A percentile compares a stretch with the other conserved stretches of the same genome.
Evolutionary conservation across 805 yeast species (phyloP).

Genomic region (Lipomyces chichibuensis): DNA sequence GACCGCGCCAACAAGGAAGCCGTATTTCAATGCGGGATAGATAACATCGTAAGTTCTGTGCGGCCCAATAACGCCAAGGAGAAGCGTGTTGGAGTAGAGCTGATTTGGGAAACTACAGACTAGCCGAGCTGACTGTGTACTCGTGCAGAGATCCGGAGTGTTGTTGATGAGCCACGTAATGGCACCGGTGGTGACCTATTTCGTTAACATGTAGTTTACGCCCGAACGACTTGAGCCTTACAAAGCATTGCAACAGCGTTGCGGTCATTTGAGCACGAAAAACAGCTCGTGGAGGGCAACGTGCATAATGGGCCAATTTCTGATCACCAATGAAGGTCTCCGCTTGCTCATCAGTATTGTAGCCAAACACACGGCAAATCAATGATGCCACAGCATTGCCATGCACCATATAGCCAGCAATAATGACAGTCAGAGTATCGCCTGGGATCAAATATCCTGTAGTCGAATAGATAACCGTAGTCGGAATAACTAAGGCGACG

Average conservation of each 20-base stretch:
- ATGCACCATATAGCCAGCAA: slow-evolving; percentile 22
- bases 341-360: slow-evolving; percentile 58
- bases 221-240: too few species aligned
- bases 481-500: slow-evolving; percentile 60
- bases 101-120: slow-evolving; percentile 53
- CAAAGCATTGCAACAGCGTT: slow-evolving; percentile 51
- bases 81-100: slow-evolving; percentile 58
- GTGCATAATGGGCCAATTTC: slow-evolving; percentile 67
- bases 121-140: slow-evolving; percentile 50
- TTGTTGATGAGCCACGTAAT: slow-evolving; percentile 39
- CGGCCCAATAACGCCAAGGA: slow-evolving; percentile 71
- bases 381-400: slow-evolving; percentile 49
- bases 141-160: slow-evolving; percentile 50
- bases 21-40: slow-evolving; percentile 59
- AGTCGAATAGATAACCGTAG: slow-evolving; percentile 62
- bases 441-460: slow-evolving; percentile 64
- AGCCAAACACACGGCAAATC: slow-evolving; percentile 63
- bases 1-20: slow-evolving; percentile 60
- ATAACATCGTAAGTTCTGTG: slow-evolving; percentile 58
- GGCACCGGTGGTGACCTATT: slow-evolving; percentile 49
- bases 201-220: too few species aligned
- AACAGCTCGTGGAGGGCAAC: slow-evolving; percentile 62
- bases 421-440: slow-evolving; percentile 41
- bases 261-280: slow-evolving; percentile 56
- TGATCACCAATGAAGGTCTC: slow-evolving; percentile 57